Evolutionary conservation across 805 yeast species (phyloP), one percentile per base, ranked within the genome.

Genomic region (Teunomyces gatunensis): DNA sequence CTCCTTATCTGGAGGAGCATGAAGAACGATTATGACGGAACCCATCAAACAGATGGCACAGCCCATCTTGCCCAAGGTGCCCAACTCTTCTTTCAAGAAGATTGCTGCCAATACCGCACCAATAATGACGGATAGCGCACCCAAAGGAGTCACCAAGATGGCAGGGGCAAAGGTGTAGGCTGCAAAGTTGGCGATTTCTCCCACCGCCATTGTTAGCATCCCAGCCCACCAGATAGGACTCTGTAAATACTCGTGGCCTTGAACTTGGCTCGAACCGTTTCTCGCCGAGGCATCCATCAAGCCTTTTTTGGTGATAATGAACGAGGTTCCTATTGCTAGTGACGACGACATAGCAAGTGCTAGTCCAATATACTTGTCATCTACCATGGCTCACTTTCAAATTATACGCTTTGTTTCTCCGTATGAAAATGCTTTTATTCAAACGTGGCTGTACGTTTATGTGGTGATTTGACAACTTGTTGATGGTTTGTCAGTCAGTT

Each of bases 181-280:
- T 3, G 96, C 96, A 63, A 89, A 89, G 63, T 89, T 89, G 48
- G 96, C 96, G 35, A 89, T 69, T 62, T 89, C 97, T 5, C 97
- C 97, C 18, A 89, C 68, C 2, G 94, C 96, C 97, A 89, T 84
- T 42, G 95, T 83, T 27, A 83, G 59, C 78, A 90, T 90, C 10
- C 97, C 97, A 0, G 92, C 87, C 88, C 96, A 87, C 97, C 97
- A 89, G 33, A 88, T 79, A 10, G 97, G 96, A 63, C 87, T 89
- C 54, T 78, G 82, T 53, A 89, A 70, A 61, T 89, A 89, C 57
- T 85, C 83, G 60, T 75, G 82, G n/a, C 90, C 89, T 50, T 87
- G 87, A 25, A 85, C 89, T 47, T 57, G 65, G 44, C 55, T 53
- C 15, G 51, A 50, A 9, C 67, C 67, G 48, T 81, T 82, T 37